Evolutionary conservation across 108 stramenopile species (phyloP).

Genomic region (Epipyxis sp.): DNA sequence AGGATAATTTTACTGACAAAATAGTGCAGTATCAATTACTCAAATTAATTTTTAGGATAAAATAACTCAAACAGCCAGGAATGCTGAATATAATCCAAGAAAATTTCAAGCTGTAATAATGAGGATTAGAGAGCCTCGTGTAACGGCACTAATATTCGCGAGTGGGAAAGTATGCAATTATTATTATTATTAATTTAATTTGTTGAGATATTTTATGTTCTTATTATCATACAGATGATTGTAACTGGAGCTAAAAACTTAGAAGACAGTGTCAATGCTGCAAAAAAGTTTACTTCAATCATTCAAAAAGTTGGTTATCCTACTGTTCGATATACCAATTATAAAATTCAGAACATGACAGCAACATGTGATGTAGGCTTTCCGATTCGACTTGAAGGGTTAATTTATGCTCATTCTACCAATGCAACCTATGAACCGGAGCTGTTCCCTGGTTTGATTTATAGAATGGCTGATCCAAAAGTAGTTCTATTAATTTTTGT

Average conservation of each 20-base stretch:
- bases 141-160: constrained; percentile 90
- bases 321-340: constrained; percentile 64
- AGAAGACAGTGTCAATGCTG: constrained; percentile 74
- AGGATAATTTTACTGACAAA: neutral
- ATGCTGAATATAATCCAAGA: constrained; percentile 97
- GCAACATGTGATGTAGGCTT: constrained; percentile 89
- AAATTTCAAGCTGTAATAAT: constrained; percentile 89
- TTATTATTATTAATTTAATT: neutral
- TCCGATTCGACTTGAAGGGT: constrained; percentile 92
- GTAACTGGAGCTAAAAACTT: constrained; percentile 84
- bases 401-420: constrained; percentile 83
- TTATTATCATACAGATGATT: constrained; percentile 57
- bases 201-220: neutral
- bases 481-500: constrained; percentile 93
- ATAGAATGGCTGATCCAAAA: constrained; percentile 79
- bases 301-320: constrained; percentile 48
- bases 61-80: constrained; percentile 87
- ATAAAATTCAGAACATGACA: constrained; percentile 93
- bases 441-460: constrained; percentile 96
- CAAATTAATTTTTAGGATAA: constrained; percentile 48
- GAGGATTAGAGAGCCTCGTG: constrained; percentile 83
- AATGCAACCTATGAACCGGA: constrained; percentile 93
- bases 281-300: constrained; percentile 77
- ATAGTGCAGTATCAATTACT: neutral
- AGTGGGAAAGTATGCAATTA: constrained; percentile 65